A percentile compares a stretch with the other conserved stretches of the same genome.
Conservation (phyloP, 1,284 basidiomycete genomes). For the Sparassis latifolia region DNA sequence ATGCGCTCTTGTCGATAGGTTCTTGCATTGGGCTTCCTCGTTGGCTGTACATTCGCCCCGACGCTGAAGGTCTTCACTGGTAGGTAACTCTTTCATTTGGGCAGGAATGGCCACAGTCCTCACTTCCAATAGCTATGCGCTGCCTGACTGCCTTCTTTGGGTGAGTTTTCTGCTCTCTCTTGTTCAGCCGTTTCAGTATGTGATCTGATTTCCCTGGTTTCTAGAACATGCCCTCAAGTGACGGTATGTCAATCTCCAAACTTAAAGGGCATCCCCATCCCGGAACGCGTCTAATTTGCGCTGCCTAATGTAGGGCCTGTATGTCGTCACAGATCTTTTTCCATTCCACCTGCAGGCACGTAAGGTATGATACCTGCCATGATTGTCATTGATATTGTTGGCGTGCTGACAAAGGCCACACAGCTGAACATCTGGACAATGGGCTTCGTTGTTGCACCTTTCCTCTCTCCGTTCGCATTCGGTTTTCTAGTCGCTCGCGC, state of each 20-base stretch:
- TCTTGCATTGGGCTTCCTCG: constrained; percentile 41
- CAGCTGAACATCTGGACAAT: constrained; percentile 68
- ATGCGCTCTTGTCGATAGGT: constrained; percentile 23
- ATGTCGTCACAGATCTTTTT: constrained; percentile 61
- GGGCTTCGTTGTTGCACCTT: constrained; percentile 62
- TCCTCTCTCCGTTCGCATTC: constrained; percentile 62
- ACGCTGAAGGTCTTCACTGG: constrained; percentile 47
- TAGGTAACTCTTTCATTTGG: constrained; percentile 15
- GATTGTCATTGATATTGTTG: neutral
- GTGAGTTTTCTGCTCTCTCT: constrained; percentile 24
- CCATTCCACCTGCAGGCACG: constrained; percentile 73
- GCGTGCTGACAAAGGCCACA: neutral
- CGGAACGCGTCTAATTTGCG: neutral
- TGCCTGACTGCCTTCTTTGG: constrained; percentile 67
- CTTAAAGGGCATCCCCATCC: neutral
- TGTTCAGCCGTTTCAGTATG: neutral
- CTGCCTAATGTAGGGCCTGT: constrained; percentile 44
- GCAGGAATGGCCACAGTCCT: neutral
- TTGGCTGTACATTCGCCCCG: constrained; percentile 50
- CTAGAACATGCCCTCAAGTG: constrained; percentile 61
- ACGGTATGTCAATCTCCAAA: constrained; percentile 36
- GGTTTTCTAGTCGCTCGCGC: constrained; percentile 62
- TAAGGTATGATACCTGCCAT: constrained; percentile 34
- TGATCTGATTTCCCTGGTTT: neutral
- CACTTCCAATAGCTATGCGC: constrained; percentile 47